Conservation (phyloP, 352 stramenopile species). For the Albugo laibachii region DNA sequence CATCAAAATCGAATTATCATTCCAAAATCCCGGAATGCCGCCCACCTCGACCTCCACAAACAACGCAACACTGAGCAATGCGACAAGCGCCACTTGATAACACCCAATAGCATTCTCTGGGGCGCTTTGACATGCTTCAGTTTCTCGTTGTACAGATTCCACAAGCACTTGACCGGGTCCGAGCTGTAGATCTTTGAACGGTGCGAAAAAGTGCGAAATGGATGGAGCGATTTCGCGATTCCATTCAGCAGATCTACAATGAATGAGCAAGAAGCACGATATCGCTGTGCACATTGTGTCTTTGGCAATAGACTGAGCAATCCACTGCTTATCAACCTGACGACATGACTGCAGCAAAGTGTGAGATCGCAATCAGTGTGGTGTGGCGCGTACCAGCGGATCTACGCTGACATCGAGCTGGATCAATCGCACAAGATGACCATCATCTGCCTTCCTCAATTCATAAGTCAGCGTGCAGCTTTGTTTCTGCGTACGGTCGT, state of each 20-base stretch:
- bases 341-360: neutral
- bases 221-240: constrained; percentile 7
- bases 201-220: constrained; percentile 38
- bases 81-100: constrained; percentile 27
- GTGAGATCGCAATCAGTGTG: no score
- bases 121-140: constrained; percentile 6
- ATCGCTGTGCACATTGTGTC: constrained; percentile 17
- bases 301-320: constrained; percentile 5
- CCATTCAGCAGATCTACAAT: constrained; percentile 7
- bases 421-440: constrained; percentile 21
- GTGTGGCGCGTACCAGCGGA: constrained; percentile 16
- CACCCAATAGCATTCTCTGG: neutral
- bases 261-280: constrained; percentile 37
- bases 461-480: constrained; percentile 20
- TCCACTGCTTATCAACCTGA: neutral
- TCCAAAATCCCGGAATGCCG: constrained; percentile 36
- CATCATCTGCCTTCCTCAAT: constrained; percentile 16
- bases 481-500: constrained; percentile 15
- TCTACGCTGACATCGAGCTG: constrained; percentile 9
- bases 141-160: constrained; percentile 1
- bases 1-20: constrained; percentile 53
- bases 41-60: constrained; percentile 49
- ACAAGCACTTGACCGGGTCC: constrained; percentile 14
- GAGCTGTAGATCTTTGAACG: constrained; percentile 41
- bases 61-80: constrained; percentile 33